Percentiles rank a stretch among this genome's conserved stretches.
These are phyloP conservation scores for Dionaea muscipula DNA, from an alignment of 179 eudicot species.

Conservation along the genomic window DNA sequence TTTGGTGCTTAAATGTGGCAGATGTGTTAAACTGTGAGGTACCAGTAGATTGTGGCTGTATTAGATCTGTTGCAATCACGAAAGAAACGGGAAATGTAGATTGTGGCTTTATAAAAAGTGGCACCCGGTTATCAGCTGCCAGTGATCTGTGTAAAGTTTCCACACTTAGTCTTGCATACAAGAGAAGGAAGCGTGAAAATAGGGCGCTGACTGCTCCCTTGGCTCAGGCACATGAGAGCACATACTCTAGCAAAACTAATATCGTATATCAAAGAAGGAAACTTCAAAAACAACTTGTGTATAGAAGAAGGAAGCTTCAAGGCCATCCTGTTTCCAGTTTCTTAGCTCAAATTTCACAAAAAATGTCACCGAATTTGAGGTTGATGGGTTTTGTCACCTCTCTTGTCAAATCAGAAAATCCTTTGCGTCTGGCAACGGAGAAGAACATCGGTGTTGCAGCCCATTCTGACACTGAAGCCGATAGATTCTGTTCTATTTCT, in stretches of 20 bases:
- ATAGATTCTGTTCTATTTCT: constrained; percentile 18
- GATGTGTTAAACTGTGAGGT: constrained; percentile 23
- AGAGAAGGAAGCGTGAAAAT: constrained; percentile 34
- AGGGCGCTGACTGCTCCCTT: constrained; percentile 18
- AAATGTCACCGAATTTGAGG: constrained; percentile 10
- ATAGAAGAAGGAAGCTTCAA: constrained; percentile 47
- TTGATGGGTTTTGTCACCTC: constrained; percentile 28
- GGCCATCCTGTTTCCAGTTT: constrained; percentile 18
- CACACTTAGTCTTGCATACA: constrained; percentile 41
- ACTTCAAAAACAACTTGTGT: constrained; percentile 34
- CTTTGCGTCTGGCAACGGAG: constrained; percentile 18
- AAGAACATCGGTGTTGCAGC: constrained; percentile 14
- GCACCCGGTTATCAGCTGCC: constrained; percentile 35
- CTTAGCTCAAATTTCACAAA: constrained; percentile 16
- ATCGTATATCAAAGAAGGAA: constrained; percentile 60
- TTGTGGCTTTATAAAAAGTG: constrained; percentile 22
- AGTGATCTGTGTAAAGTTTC: constrained; percentile 32
- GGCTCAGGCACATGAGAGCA: constrained; percentile 14
- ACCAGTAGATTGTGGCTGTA: constrained; percentile 12
- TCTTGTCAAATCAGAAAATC: constrained; percentile 29
- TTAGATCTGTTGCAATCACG: constrained; percentile 15
- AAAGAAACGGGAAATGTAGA: constrained; percentile 15
- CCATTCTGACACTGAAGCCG: constrained; percentile 20
- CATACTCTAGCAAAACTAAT: constrained; percentile 17
- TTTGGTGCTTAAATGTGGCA: constrained; percentile 29